Conservation (phyloP, 345 rosid species). For the Rhizophora mangle region DNA sequence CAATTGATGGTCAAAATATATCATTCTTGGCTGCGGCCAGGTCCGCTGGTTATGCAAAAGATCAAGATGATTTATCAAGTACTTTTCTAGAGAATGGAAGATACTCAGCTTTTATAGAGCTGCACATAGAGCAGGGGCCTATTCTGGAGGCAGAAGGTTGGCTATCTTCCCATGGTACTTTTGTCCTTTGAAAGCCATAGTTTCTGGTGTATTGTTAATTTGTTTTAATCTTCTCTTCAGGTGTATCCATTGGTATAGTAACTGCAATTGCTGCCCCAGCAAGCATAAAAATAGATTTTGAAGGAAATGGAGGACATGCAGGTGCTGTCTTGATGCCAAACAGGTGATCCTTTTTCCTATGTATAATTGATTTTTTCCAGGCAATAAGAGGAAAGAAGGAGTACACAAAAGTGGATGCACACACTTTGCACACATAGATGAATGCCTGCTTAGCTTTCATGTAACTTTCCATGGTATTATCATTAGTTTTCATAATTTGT, state of each 20-base stretch:
- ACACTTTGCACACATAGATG: not conserved
- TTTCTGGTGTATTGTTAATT: slow-evolving; percentile 7
- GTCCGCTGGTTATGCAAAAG: slow-evolving; percentile 74
- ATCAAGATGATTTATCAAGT: slow-evolving; percentile 50
- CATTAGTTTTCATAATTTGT: not conserved
- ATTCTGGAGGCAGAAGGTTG: slow-evolving; percentile 83
- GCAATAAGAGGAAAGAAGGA: not conserved
- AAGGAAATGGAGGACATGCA: slow-evolving; percentile 95
- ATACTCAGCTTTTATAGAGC: slow-evolving; percentile 81
- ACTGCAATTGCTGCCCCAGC: slow-evolving; percentile 98
- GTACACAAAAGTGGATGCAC: too few species aligned
- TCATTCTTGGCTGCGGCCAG: slow-evolving; percentile 78
- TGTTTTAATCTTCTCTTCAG: slow-evolving; percentile 32
- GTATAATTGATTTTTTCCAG: not conserved
- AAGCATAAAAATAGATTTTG: slow-evolving; percentile 83
- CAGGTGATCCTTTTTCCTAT: slow-evolving; percentile 41
- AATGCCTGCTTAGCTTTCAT: not conserved
- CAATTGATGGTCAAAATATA: slow-evolving; percentile 65
- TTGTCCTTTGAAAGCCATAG: not conserved
- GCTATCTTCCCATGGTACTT: slow-evolving; percentile 6
- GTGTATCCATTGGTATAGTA: slow-evolving; percentile 74
- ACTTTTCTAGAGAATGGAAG: slow-evolving; percentile 62
- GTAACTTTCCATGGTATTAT: not conserved
- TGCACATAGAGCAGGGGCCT: slow-evolving; percentile 97
- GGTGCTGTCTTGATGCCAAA: slow-evolving; percentile 93